Base-by-base conservation (phyloP, 495 filamentous ascomycete genomes). In the Cenococcum geophilum region DNA sequence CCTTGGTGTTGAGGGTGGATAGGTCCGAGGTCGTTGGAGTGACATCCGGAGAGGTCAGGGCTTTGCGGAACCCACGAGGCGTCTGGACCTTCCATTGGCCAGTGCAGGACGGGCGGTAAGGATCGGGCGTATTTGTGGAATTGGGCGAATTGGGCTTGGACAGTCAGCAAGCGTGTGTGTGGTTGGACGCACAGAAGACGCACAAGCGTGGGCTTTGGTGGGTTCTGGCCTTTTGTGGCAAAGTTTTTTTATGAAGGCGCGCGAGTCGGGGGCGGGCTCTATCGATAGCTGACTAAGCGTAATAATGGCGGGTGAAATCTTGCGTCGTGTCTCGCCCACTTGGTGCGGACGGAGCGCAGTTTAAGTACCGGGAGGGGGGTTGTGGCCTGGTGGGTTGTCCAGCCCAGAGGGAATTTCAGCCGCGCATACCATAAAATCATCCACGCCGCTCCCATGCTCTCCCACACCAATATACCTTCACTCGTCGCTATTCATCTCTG, bases 1-100 rank as follows among this genome's bases (percentile, higher is more conserved):
- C 56, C 22, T 54, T 67, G 70, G 64, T 72, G 70, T 58, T 72
- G 68, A 22, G 70, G 62, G 55, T 66, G 62, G 50, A 63, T 50
- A 55, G 61, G 60, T 22, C 61, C 57, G 9, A 61, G 35, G 32
- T 67, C 59, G 42, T 57, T 45, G 49, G 60, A 54, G 62, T 70
- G 54, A 65, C 66, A 70, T 54, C 25, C 60, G n/a, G 69, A 68
- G 22, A 73, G 67, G 59, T 73, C 70, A 22, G 71, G 71, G 58
- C 68, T 71, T 50, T 71, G 62, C 10, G 71, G 71, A 2, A 70
- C 71, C 63, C 71, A 73, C 36, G 64, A 50, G 10, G 60, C 42
- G 60, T 72, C 71, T 55, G 55, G 32, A 48, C 56, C 54, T 27
- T 70, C 70, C 69, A 70, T 72, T 65, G 62, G 61, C 55, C 42